Evolutionary conservation across 2,329 filamentous ascomycete genomes (phyloP).

Genomic region (Fusarium albidum): DNA sequence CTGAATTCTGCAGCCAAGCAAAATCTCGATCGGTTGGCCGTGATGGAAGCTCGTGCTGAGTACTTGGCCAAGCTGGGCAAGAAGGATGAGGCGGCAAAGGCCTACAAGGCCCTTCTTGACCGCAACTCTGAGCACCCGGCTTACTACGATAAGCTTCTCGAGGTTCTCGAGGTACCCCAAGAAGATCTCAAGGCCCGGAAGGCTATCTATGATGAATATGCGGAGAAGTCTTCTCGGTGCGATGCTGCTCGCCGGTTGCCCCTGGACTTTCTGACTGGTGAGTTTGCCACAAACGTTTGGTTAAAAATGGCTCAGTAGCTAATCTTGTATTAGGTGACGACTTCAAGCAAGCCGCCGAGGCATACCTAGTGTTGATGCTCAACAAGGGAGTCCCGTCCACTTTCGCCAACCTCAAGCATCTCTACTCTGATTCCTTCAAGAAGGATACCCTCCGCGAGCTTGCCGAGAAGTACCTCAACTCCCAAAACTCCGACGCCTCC

Average conservation of each 20-base stretch:
- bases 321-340: conserved; percentile 67
- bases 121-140: conserved; percentile 87
- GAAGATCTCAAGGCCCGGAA: conserved; percentile 71
- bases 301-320: conserved; percentile 14
- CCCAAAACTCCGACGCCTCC: conserved; percentile 58
- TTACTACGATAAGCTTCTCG: conserved; percentile 84
- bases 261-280: conserved; percentile 84
- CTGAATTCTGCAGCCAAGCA: conserved; percentile 79
- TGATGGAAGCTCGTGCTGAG: conserved; percentile 85
- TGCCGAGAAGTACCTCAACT: conserved; percentile 79
- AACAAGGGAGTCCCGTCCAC: conserved; percentile 94
- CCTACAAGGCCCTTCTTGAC: conserved; percentile 82
- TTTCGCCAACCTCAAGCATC: conserved; percentile 94
- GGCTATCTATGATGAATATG: conserved; percentile 79
- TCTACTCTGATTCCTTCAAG: conserved; percentile 83
- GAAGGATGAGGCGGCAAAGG: conserved; percentile 81
- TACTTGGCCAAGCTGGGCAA: conserved; percentile 81
- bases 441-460: conserved; percentile 78
- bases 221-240: conserved; percentile 79
- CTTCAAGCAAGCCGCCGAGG: conserved; percentile 79
- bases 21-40: conserved; percentile 82
- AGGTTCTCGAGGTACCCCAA: conserved; percentile 67
- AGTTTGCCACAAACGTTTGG: conserved; percentile 25
- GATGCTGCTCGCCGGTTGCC: conserved; percentile 89
- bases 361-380: conserved; percentile 84